Percentiles rank a stretch among this genome's conserved stretches.
Conservation (phyloP, 352 stramenopile genomes). For the Phytophthora tubulina region DNA sequence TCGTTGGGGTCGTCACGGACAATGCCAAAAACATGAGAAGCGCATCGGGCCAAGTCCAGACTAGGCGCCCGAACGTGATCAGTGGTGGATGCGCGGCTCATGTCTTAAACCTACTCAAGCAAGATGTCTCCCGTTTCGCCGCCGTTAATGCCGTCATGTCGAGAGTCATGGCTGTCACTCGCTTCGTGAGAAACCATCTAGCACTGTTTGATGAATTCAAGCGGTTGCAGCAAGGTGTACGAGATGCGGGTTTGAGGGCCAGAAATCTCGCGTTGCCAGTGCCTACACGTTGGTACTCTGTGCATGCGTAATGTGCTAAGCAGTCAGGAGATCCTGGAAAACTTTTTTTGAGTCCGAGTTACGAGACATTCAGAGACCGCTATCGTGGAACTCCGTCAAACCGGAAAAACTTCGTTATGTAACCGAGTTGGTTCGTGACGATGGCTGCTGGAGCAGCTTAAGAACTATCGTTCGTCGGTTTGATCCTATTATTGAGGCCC, state of each 20-base stretch:
- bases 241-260: not conserved
- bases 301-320: not conserved
- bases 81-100: not conserved
- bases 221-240: not conserved
- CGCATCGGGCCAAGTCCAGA: not conserved
- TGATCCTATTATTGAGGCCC: not conserved
- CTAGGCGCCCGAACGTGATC: not conserved
- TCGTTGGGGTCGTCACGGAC: not conserved
- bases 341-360: not conserved
- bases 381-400: not conserved
- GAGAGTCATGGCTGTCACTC: not conserved
- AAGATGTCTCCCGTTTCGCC: not conserved
- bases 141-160: not conserved
- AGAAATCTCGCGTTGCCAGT: not conserved
- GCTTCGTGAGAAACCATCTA: not conserved
- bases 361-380: not conserved
- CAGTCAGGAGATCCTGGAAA: not conserved
- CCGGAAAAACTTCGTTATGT: not conserved
- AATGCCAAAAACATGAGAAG: not conserved
- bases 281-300: not conserved
- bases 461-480: not conserved
- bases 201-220: slow-evolving; percentile 1
- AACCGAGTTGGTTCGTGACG: not conserved
- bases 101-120: not conserved
- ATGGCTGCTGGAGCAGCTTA: slow-evolving; percentile 6